These are phyloP conservation scores for Alternaria brassicicola DNA, from an alignment of 2,329 filamentous ascomycete genomes.

Conservation along the genomic window DNA sequence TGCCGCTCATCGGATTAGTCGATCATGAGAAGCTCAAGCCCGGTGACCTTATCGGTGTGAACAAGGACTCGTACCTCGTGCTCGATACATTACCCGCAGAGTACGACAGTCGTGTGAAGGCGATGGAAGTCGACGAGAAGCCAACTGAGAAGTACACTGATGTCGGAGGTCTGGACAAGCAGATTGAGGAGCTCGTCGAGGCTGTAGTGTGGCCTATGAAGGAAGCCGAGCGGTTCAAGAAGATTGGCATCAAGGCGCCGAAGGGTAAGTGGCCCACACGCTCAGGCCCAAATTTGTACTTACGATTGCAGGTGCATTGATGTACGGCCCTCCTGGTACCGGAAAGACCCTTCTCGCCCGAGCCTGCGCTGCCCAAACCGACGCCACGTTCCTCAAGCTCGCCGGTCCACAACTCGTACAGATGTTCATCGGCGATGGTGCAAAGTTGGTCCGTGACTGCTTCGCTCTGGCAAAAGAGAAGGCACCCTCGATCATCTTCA, in stretches of 20 bases:
- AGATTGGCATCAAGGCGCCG: constrained; percentile 98
- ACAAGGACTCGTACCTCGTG: constrained; percentile 98
- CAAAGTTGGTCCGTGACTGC: constrained; percentile 95
- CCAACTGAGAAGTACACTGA: constrained; percentile 99
- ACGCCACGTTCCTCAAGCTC: constrained; percentile 98
- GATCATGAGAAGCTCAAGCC: constrained; percentile 95
- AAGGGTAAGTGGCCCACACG: constrained; percentile 70
- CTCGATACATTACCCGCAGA: constrained; percentile 96
- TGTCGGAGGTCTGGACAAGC: constrained; percentile 96
- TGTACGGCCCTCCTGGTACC: constrained; percentile 94
- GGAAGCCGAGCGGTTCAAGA: constrained; percentile 98
- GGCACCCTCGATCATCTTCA: constrained; percentile 98
- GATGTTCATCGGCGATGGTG: constrained; percentile 99
- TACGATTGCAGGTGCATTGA: constrained; percentile 72
- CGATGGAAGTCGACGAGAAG: constrained; percentile 99
- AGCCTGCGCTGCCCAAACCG: constrained; percentile 96
- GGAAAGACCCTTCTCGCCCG: constrained; percentile 91
- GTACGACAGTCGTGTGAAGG: constrained; percentile 98
- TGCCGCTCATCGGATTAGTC: constrained; percentile 94
- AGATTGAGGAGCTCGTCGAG: constrained; percentile 98
- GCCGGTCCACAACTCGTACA: constrained; percentile 97
- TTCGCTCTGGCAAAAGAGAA: constrained; percentile 99
- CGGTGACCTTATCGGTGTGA: constrained; percentile 94
- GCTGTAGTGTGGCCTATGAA: constrained; percentile 99
- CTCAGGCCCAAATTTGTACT: constrained; percentile 3